Evolutionary conservation across 176 grass and related monocot genomes (phyloP).

Genomic region (Oryza longistaminata): DNA sequence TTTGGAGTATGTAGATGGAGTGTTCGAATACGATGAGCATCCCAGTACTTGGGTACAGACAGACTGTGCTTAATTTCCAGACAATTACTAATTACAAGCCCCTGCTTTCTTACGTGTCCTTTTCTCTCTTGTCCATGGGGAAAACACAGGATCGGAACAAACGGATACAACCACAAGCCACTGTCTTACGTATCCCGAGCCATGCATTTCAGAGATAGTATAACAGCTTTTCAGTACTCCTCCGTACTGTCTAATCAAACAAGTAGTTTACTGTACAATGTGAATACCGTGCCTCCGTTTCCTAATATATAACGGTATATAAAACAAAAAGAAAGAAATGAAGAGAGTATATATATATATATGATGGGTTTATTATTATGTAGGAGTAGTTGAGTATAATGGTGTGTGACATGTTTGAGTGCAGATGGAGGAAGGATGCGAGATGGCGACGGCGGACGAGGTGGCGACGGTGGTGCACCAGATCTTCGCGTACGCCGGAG

Average conservation of each 20-base stretch:
- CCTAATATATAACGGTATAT: too few relatives aligned
- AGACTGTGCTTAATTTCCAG: not conserved
- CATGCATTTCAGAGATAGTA: not conserved
- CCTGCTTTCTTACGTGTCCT: slow-evolving; percentile 34
- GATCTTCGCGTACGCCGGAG: slow-evolving; percentile 78
- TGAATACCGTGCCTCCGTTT: too few relatives aligned
- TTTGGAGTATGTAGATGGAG: slow-evolving; percentile 41
- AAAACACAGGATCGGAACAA: not conserved
- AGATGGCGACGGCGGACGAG: slow-evolving; percentile 88
- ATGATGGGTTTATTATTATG: too few relatives aligned
- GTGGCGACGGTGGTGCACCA: slow-evolving; percentile 86
- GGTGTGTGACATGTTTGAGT: not conserved
- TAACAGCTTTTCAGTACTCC: not conserved
- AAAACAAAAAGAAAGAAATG: too few relatives aligned
- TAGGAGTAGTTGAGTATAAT: not conserved
- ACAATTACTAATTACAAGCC: slow-evolving; percentile 32
- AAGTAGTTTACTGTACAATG: not conserved
- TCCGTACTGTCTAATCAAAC: not conserved
- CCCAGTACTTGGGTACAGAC: not conserved
- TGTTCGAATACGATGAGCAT: slow-evolving; percentile 34
- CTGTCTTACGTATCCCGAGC: not conserved
- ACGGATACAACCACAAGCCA: not conserved
- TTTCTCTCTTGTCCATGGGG: slow-evolving; percentile 23
- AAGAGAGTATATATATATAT: too few relatives aligned
- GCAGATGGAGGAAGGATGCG: slow-evolving; percentile 97